These are phyloP conservation scores for Serendipita sp. DNA, from an alignment of 768 basidiomycete species.

Conservation along the genomic window DNA sequence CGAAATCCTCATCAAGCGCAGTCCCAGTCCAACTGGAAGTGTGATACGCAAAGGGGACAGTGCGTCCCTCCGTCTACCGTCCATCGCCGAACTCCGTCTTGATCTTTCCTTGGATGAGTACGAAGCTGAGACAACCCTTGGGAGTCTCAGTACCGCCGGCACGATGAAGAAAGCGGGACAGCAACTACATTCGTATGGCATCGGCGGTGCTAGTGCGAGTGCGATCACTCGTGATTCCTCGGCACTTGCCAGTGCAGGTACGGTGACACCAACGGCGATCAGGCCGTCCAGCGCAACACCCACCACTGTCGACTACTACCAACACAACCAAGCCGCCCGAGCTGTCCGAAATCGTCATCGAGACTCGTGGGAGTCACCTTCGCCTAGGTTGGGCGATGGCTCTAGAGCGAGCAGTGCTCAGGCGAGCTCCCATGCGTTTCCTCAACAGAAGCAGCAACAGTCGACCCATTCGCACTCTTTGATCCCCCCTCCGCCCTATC, in stretches of 20 bases:
- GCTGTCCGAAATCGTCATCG: neutral
- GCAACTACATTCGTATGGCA: too few relatives aligned
- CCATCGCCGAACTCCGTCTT: constrained; percentile 1
- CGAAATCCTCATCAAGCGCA: too few relatives aligned
- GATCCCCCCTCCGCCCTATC: constrained; percentile 2
- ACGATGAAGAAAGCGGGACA: too few relatives aligned
- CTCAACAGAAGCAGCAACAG: neutral
- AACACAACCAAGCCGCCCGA: neutral
- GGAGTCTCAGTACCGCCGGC: neutral
- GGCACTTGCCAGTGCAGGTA: too few relatives aligned
- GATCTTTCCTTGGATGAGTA: neutral
- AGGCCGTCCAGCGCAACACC: neutral
- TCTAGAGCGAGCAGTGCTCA: too few relatives aligned
- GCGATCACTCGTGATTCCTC: too few relatives aligned
- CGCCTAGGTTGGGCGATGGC: too few relatives aligned
- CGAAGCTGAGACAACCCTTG: neutral
- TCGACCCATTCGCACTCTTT: neutral
- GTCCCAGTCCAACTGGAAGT: too few relatives aligned
- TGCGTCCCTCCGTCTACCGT: neutral
- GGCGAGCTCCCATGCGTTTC: too few relatives aligned
- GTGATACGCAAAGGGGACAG: too few relatives aligned
- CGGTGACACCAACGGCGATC: neutral
- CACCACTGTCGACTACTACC: neutral
- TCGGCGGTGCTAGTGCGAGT: too few relatives aligned
- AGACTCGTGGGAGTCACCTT: neutral